Evolutionary conservation across 1,139 yeast genomes (phyloP).

Genomic region (Taiozyma sp.): DNA sequence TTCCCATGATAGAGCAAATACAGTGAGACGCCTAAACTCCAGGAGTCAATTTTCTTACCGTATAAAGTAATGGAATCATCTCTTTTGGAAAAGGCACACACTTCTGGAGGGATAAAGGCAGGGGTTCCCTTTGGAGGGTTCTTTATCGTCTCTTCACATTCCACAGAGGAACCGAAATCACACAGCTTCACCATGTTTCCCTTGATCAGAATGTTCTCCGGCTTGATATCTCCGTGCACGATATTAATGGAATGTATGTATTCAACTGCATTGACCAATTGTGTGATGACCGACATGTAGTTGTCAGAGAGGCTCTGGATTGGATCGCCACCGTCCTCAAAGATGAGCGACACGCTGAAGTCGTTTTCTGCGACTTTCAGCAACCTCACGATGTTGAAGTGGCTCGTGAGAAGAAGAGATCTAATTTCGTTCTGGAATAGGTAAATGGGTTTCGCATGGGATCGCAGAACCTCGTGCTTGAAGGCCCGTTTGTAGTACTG

Average conservation of each 20-base stretch:
- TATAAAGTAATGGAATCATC: background rate
- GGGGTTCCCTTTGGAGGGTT: constrained; percentile 8
- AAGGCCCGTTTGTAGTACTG: background rate
- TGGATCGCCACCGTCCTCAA: constrained; percentile 6
- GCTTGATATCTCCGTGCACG: constrained; percentile 14
- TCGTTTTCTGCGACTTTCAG: constrained; percentile 1
- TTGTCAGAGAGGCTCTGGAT: background rate
- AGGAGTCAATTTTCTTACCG: constrained; percentile 9
- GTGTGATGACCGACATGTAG: constrained; percentile 20
- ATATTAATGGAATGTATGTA: constrained; percentile 5
- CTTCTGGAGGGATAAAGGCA: constrained; percentile 9
- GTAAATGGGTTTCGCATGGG: background rate
- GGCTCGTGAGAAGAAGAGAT: background rate
- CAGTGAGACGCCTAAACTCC: constrained; percentile 11
- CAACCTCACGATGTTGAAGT: constrained; percentile 1
- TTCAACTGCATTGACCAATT: constrained; percentile 3
- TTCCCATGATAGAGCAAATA: constrained; percentile 3
- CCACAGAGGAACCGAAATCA: constrained; percentile 13
- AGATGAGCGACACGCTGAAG: constrained; percentile 3
- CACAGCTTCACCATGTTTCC: constrained; percentile 4
- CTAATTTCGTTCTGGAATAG: constrained; percentile 5
- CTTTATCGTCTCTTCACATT: background rate
- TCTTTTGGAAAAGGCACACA: background rate
- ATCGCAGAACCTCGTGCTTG: background rate
- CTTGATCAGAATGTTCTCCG: constrained; percentile 7